These are phyloP conservation scores for Liquidambar formosana DNA, from an alignment of 164 flowering plant genomes.

Conservation along the genomic window DNA sequence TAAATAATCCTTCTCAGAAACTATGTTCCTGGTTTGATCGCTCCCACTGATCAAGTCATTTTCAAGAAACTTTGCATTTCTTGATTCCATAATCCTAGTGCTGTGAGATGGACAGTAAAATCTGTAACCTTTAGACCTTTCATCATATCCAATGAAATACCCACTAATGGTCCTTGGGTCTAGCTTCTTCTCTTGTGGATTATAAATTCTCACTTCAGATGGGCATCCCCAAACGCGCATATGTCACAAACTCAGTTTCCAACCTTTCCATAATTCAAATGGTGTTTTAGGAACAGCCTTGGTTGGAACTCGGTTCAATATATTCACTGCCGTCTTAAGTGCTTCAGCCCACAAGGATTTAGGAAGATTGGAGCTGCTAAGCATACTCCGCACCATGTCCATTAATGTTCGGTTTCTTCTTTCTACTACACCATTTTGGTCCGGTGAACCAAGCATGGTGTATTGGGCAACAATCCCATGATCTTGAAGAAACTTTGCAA, in stretches of 20 bases:
- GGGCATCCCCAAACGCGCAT: slow-evolving; percentile 20
- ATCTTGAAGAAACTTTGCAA: slow-evolving; percentile 25
- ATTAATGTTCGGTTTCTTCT: slow-evolving; percentile 18
- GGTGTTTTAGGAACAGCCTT: slow-evolving; percentile 15
- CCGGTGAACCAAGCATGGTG: slow-evolving; percentile 23
- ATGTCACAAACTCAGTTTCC: slow-evolving; percentile 9
- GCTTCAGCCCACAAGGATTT: slow-evolving; percentile 6
- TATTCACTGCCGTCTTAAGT: slow-evolving; percentile 9
- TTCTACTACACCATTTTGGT: slow-evolving; percentile 27
- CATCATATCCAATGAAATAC: slow-evolving; percentile 16
- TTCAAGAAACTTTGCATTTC: slow-evolving; percentile 9
- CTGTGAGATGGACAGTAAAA: slow-evolving; percentile 18
- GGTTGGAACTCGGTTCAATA: slow-evolving; percentile 19
- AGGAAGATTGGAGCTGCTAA: slow-evolving; percentile 12
- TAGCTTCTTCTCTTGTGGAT: slow-evolving; percentile 19
- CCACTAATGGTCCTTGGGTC: slow-evolving; percentile 19
- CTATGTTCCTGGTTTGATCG: too few species aligned
- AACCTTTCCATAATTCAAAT: slow-evolving; percentile 16
- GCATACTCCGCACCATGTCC: slow-evolving; percentile 8
- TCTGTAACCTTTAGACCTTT: slow-evolving; percentile 11
- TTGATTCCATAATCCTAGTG: slow-evolving; percentile 14
- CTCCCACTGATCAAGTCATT: slow-evolving; percentile 15
- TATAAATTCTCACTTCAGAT: slow-evolving; percentile 17
- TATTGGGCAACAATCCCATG: slow-evolving; percentile 28
- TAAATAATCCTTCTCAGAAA: too few species aligned